Evolutionary conservation across 192 early-diverging fungal genomes (phyloP), one percentile per base, ranked within the genome.

Genomic region (Funneliformis mosseae): DNA sequence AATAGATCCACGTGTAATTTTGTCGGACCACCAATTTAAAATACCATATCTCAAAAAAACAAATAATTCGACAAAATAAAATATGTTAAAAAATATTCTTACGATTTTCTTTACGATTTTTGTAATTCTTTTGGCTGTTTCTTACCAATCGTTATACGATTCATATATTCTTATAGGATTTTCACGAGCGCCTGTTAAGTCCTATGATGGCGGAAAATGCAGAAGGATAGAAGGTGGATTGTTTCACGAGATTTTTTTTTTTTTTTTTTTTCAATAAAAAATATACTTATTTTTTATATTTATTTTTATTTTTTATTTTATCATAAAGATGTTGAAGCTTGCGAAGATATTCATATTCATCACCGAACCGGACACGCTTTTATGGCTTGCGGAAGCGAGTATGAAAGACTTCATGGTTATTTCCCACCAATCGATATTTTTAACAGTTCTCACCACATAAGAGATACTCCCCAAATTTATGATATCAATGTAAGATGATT

Each of bases 271-370:
- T 45, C 9, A 45, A 45, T 45, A 9, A 9, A 45, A 45, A 9
- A 9, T 0, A 12, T 21, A 18, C 18, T 55, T 55, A 18, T 55
- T 55, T 18, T 14, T 1, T 50, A 16, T n/a, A n/a, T n/a, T n/a
- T n/a, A n/a, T n/a, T n/a, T n/a, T n/a, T n/a, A n/a, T n/a, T n/a
- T n/a, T n/a, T 33, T 33, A 33, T 33, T 33, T 33, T 45, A 18
- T 5, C 5, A 21, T 55, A 21, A 46, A 78, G 85, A 83, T 9
- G 64, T 82, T 18, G 77, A 91, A 39, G 87, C 87, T n/a, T 91
- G 90, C 41, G 90, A 91, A 81, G 89, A 88, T 64, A 85, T 91
- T 38, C 87, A 86, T 38, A 83, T 89, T 33, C 89, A 90, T 79
- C 85, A 84, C 42, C 78, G 76, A 9, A 86, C 88, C 8, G 87